Base-by-base conservation (phyloP, 352 stramenopile species). In the Globisporangium recalcitrans region DNA sequence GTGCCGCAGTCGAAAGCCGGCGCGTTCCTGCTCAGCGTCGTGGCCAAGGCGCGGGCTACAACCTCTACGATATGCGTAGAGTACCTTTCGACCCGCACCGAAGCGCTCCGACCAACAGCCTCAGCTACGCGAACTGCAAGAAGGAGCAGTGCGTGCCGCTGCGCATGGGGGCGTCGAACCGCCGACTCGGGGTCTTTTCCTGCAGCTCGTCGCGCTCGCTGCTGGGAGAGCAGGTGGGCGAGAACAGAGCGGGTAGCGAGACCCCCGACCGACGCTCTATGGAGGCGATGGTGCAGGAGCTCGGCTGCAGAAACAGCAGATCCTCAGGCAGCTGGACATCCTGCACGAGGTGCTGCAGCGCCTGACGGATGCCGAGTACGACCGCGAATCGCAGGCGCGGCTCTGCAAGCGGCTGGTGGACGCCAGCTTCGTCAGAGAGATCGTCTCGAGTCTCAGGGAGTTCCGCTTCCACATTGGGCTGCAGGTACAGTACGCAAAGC, bases 391-490 rank as follows among this genome's bases (percentile, higher is more conserved):
- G 6, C 70, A 78, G n/a, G 60, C 62, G 40, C 52, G 32, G 5
- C 46, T 77, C 16, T 74, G 77, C 34, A 62, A 71, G 47, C 70
- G 78, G 60, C 71, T 91, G 53, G 63, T 85, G 19, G 72, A 84
- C 16, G 72, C 60, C 3, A 72, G 68, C 0, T 53, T 88, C 1
- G 66, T 89, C 44, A 47, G 58, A 14, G 67, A 75, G 9, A 46
- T 82, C 26, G 70, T 72, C 3, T 69, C 70, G 24, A 69, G 65
- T 22, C 73, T 89, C 68, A 74, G 79, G n/a, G 81, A 91, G 54
- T 91, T 88, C 60, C 77, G 79, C 6, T 91, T 91, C 60, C 56
- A 88, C 58, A 67, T 67, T 5, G 64, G 40, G 8, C 63, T 91
- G 26, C 81, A 85, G 65, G 76, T 79, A 68, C 26, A 22, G 52